Base-by-base conservation (phyloP, 2,329 filamentous ascomycete species). In the Pleomassaria siparia region DNA sequence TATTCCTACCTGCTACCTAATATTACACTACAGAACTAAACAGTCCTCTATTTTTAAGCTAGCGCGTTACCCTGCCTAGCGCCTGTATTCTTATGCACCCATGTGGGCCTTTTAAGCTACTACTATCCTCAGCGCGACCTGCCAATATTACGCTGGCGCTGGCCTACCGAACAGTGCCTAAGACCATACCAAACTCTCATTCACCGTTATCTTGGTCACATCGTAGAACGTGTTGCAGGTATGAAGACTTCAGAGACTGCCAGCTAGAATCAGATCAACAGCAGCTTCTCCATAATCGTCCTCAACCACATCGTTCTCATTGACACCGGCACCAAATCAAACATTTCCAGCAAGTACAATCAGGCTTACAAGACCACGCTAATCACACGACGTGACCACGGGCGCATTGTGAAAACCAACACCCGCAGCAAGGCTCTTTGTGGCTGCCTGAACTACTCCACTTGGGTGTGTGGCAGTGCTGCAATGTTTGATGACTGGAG, bases 351-450 rank as follows among this genome's bases (percentile, higher is more conserved):
- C 59, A 66, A 81, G 56, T 75, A 82, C 51, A 81, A 85, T 63
- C 84, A 80, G 80, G 71, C 71, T 0, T 85, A 83, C 67, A 84
- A 85, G 70, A 80, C 80, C 2, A 83, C 80, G 24, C 77, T 85
- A 68, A 76, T 85, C 60, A 75, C 82, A 45, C 75, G 80, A 2
- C 70, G 74, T 10, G 80, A 85, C 56, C 85, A 84, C 59, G 77
- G 78, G 42, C 79, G 82, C 10, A 71, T 84, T 29, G 81, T 85
- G 61, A 84, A 84, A 70, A 81, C 81, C 37, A 84, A 85, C 60
- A 83, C 81, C 9, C 76, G 82, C 32, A 79, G 83, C 9, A 82
- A 82, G 65, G 74, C 74, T 2, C 78, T 85, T 0, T 82, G 82
- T 28, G 82, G 76, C 0, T 79, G 73, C 30, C 63, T 82, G 40